A percentile compares a stretch with the other conserved stretches of the same genome.
Evolutionary conservation across 163 green algal genomes (phyloP).

Genomic region (Prototheca cutis): DNA sequence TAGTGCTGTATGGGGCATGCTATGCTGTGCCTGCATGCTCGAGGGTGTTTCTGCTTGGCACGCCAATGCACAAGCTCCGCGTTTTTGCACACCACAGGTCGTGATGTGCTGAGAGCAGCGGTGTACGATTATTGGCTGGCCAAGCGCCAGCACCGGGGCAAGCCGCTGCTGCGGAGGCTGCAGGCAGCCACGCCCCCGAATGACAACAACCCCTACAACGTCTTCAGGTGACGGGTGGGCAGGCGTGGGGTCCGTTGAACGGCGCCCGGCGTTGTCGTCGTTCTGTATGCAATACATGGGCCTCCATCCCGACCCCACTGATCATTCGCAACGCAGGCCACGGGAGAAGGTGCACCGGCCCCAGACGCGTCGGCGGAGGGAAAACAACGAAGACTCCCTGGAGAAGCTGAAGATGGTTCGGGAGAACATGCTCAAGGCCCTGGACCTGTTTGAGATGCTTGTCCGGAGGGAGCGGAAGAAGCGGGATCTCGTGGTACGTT

Average conservation of each 20-base stretch:
- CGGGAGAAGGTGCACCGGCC: slow-evolving; percentile 81
- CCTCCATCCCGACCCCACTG: too few species aligned
- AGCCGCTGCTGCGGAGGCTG: slow-evolving; percentile 67
- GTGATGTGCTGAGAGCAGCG: slow-evolving; percentile 21
- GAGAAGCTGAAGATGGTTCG: slow-evolving; percentile 70
- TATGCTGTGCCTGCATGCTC: too few species aligned
- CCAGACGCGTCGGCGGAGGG: slow-evolving; percentile 71
- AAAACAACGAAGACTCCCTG: slow-evolving; percentile 70
- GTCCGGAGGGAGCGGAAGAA: slow-evolving; percentile 52
- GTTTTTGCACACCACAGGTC: slow-evolving; percentile 1
- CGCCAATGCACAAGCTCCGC: not conserved
- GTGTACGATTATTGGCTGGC: slow-evolving; percentile 86
- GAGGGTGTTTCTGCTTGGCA: too few species aligned
- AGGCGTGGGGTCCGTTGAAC: too few species aligned
- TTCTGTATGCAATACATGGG: too few species aligned
- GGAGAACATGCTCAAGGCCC: slow-evolving; percentile 53
- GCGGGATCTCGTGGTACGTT: slow-evolving; percentile 26
- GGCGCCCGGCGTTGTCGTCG: too few species aligned
- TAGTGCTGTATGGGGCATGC: too few species aligned
- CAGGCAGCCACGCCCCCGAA: slow-evolving; percentile 60
- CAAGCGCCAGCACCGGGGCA: slow-evolving; percentile 61
- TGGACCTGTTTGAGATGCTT: slow-evolving; percentile 57
- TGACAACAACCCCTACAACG: slow-evolving; percentile 88
- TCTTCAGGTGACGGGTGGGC: slow-evolving; percentile 83
- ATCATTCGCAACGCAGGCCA: too few species aligned